Evolutionary conservation across 306 rosid genomes (phyloP).

Genomic region (Gynostemma pentaphyllum): DNA sequence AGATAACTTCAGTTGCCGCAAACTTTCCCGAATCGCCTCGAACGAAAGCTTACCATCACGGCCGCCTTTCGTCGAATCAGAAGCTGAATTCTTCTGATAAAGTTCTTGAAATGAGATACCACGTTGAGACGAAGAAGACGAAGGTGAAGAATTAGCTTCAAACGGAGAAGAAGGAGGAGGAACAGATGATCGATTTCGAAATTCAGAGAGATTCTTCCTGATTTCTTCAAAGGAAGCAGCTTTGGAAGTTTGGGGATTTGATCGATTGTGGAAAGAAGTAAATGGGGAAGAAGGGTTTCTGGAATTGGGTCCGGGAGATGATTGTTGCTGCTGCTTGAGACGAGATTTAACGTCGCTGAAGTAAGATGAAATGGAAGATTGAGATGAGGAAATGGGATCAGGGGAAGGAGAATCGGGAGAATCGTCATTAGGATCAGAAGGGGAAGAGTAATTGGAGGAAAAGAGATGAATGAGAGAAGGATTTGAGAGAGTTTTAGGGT

Average conservation of each 20-base stretch:
- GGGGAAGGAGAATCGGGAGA: constrained; percentile 6
- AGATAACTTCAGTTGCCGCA: background rate
- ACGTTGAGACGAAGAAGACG: background rate
- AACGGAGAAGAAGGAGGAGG: constrained; percentile 10
- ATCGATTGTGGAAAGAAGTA: background rate
- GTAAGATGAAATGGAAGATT: constrained; percentile 17
- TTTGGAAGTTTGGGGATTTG: constrained; percentile 5
- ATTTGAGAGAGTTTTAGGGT: constrained; percentile 11
- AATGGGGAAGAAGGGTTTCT: constrained; percentile 3
- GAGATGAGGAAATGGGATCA: constrained; percentile 4
- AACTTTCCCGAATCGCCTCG: constrained; percentile 17
- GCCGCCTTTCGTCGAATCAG: background rate
- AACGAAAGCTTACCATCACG: background rate
- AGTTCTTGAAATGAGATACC: constrained; percentile 29
- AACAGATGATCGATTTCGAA: constrained; percentile 5
- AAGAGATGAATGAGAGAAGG: constrained; percentile 25
- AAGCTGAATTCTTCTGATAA: constrained; percentile 11
- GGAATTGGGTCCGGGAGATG: background rate
- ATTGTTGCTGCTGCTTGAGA: constrained; percentile 20
- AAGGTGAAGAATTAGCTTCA: background rate
- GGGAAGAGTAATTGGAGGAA: constrained; percentile 32
- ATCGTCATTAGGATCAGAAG: constrained; percentile 16
- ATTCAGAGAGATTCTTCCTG: constrained; percentile 29
- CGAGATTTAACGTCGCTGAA: constrained; percentile 27
- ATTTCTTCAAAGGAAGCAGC: constrained; percentile 18